Base-by-base conservation (phyloP, 768 basidiomycete genomes). In the Naganishia friedmannii region DNA sequence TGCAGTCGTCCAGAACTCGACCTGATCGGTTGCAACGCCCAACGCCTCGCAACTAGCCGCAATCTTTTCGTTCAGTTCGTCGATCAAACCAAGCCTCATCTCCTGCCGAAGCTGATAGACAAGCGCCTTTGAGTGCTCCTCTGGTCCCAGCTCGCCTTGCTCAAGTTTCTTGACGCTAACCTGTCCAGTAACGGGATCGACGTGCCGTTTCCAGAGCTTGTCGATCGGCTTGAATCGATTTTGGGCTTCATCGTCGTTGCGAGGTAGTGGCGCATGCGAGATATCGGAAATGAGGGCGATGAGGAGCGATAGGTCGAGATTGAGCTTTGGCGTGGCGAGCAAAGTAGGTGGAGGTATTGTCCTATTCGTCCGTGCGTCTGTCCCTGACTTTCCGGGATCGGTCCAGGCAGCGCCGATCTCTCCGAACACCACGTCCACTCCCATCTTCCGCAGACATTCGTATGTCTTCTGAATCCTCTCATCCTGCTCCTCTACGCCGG, bases 281-380 rank as follows among this genome's bases (percentile, higher is more conserved):
- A 91, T 86, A 72, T 92, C 91, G 13, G 90, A 91, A 53, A 90
- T 85, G 32, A 93, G 84, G 0, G 93, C 92, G 66, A 95, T 89
- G 55, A 95, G 85, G 0, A 90, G 85, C 0, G 91, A 93, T 13
- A 95, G 84, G 76, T 95, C 93, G 39, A 93, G 85, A 73, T 92
- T 90, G 79, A 95, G 84, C 57, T 84, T 82, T 7, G 74, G 74
- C 0, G 89, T 90, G 0, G 89, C 89, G 31, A 63, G 75, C 29
- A 71, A 65, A 37, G 46, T 69, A 10, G 34, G 45, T 45, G 65
- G 48, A 21, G 6, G 48, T 51, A 51, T 51, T 51, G 48, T 12
- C 23, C 7, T 7, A 17, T 58, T 48, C 51, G 26, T 15, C 39
- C 45, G 23, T 32, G 19, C 51, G 37, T 3, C 60, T 65, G 53